Conservation (phyloP, 441 rosid species). For the Populus hybrid region DNA sequence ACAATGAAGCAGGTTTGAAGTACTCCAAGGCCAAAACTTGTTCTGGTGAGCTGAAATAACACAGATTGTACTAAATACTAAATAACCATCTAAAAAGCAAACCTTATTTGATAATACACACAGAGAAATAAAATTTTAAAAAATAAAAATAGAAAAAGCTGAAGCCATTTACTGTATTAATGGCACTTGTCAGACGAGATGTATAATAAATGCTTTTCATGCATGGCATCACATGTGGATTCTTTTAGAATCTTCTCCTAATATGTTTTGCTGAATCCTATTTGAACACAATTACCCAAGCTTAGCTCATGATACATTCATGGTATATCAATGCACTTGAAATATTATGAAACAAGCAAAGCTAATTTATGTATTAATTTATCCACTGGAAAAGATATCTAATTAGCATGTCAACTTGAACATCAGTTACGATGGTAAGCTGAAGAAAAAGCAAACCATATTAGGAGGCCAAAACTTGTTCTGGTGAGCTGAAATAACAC, state of each 20-base stretch:
- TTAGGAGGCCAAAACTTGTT: too few relatives aligned
- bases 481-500: too few relatives aligned
- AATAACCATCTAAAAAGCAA: background rate
- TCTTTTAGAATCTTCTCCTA: background rate
- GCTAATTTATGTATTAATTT: too few relatives aligned
- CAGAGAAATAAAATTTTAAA: too few relatives aligned
- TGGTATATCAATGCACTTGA: background rate
- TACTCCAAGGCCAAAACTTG: constrained; percentile 23
- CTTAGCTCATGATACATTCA: too few relatives aligned
- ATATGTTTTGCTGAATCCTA: too few relatives aligned
- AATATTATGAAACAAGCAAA: too few relatives aligned
- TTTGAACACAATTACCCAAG: too few relatives aligned
- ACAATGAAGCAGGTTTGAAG: constrained; percentile 37
- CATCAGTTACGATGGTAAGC: background rate
- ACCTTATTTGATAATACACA: background rate
- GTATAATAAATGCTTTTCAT: background rate
- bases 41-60: constrained; percentile 25
- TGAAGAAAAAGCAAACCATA: background rate
- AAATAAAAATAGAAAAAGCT: background rate
- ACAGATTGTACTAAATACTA: background rate
- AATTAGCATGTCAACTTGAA: background rate
- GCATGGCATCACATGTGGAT: background rate
- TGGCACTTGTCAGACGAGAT: background rate
- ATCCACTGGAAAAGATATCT: background rate
- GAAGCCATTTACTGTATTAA: background rate